Evolutionary conservation across 2,329 filamentous ascomycete genomes (phyloP), one percentile per base, ranked within the genome.

Genomic region (Venturia pyrina): DNA sequence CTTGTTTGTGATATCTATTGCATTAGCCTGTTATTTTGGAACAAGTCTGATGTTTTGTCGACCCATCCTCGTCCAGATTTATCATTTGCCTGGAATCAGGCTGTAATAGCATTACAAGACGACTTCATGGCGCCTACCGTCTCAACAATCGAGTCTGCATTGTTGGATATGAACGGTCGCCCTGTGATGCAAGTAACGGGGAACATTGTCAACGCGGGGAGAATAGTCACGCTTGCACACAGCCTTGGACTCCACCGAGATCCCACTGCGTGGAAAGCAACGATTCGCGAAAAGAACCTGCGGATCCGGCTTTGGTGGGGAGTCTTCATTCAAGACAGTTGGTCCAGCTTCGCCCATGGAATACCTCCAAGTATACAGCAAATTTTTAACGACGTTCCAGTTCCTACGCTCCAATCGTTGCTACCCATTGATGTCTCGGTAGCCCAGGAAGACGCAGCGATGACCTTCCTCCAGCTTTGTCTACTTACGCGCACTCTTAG

Each of bases 301-400:
- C 77, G 83, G 7, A 80, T 82, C 40, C 79, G 81, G 2, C 72
- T 83, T 3, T 85, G 83, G 81, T 85, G 83, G 83, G 82, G 80
- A 5, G 80, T 84, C 2, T 75, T 85, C 2, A 81, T 85, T 48
- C 82, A 83, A 66, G 83, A 85, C 71, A 78, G 81, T 50, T 85
- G 83, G 81, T 78, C 81, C 65, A 83, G 82, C 69, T 80, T 84
- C 64, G 81, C 81, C 5, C 83, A 85, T 69, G 83, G 82, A 5
- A 80, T 82, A 2, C 83, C 83, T 24, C 81, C 83, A 3, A 79
- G 83, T 62, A 80, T 84, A 13, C 75, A 78, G 3, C 80, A 80
- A 66, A 78, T 78, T 32, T 82, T 84, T 69, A 83, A 84, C 68
- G 82, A 85, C 68, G 83, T 85, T 17, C 82, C 83, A 19, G 70